Base-by-base conservation (phyloP, 345 rosid species). In the Sonneratia alba region DNA sequence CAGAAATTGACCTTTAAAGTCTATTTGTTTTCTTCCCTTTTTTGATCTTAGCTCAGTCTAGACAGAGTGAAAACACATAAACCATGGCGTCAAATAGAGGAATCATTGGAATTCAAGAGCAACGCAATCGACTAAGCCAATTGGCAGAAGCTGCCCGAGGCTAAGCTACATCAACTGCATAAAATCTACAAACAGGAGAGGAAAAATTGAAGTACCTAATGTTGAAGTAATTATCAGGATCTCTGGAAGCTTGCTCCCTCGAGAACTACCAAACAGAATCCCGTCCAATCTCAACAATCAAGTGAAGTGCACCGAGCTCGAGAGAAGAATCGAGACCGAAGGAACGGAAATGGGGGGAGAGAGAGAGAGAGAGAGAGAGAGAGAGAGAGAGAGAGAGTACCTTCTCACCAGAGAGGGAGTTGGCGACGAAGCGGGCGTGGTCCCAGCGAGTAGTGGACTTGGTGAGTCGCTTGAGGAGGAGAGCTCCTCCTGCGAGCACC, bases 401-500 rank as follows among this genome's bases (percentile, higher is more conserved):
- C 92, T 87, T 94, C 64, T 90, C 96, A 66, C 96, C 97, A 76
- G 71, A 76, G 57, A 94, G 91, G 9, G 96, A 88, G 38, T 89
- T 93, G 76, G 95, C 68, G 64, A 94, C 98, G 76, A 85, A 74
- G 62, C 82, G 87, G 70, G 95, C 79, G 74, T 91, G 97, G 84
- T 91, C 98, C 90, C 98, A 81, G 67, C 98, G 95, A 38, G 98
- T 90, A 27, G 94, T 84, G 72, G 97, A 91, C 81, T 88, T 91
- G 73, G 98, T 91, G 72, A 94, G 89, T 19, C 92, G 84, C 77
- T 87, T 90, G 19, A 94, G 83, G 66, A 94, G 87, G 77, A 88
- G 34, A 4, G 90, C 96, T 6, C 97, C 95, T 36, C 96, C 98
- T 13, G 91, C 81, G 24, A 94, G 34, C 67, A 86, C 82, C 73